Evolutionary conservation across 176 grass and related monocot species (phyloP), one percentile per base, ranked within the genome.

Genomic region (Zoysia japonica): DNA sequence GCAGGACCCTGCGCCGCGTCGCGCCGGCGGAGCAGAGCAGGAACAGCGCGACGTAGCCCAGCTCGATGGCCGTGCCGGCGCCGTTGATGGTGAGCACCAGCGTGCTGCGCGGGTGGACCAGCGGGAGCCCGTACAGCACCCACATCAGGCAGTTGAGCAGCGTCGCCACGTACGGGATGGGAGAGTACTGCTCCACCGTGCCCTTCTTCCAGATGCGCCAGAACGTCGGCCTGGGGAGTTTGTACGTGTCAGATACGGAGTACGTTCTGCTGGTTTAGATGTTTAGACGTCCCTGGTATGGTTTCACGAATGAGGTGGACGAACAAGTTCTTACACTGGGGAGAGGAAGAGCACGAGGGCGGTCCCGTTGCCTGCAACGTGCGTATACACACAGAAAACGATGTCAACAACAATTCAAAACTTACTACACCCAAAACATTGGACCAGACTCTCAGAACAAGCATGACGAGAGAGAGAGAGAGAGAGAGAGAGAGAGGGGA

Each of bases 71-170:
- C 79, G 89, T 82, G 67, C 96, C 96, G 56, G 92, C 86, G 61
- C 92, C 96, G 59, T 99, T 99, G 75, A 99, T 99, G 78, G 96
- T 99, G 69, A 99, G 87, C 38, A 99, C 92, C 3, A 99, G 96
- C 77, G 84, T 90, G 82, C 96, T 99, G 81, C 95, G 80, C 11
- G 92, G 96, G 90, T 99, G 96, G 46, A 99, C 96, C 38, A 72
- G 19, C 0, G 96, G 96, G 2, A 99, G 86, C 0, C 96, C 96
- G 61, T 99, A 99, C 38, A 93, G 72, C 78, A 99, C 96, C 96
- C 96, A 99, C 90, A 99, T 90, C 96, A 99, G 91, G 96, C 96
- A 99, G 84, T 99, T 99, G 14, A 99, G 92, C 9, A 99, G 88
- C 45, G 96, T 99, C 15, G 91, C 92, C 7, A 95, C 63, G 86